A percentile compares a stretch with the other conserved stretches of the same genome.
These are phyloP conservation scores for Lentinula sp. DNA, from an alignment of 768 basidiomycete species.

Conservation along the genomic window DNA sequence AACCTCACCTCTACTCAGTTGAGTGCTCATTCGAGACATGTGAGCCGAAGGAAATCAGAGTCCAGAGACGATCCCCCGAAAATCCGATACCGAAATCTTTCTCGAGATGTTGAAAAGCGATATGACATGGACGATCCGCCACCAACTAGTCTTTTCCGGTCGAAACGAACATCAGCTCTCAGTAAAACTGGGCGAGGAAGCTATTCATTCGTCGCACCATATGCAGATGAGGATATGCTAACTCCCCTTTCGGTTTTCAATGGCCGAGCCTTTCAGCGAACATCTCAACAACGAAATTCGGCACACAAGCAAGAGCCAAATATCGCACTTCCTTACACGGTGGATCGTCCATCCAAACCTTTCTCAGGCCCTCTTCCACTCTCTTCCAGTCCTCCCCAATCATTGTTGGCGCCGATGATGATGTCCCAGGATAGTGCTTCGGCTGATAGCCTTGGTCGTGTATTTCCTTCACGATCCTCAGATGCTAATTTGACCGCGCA, in stretches of 20 bases:
- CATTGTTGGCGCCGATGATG: slow-evolving; percentile 7
- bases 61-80: slow-evolving; percentile 9
- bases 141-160: slow-evolving; percentile 21
- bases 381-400: slow-evolving; percentile 10
- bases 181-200: neutral
- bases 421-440: neutral
- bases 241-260: slow-evolving; percentile 13
- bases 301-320: slow-evolving; percentile 2
- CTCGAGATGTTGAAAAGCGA: slow-evolving; percentile 14
- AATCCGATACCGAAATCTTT: slow-evolving; percentile 11
- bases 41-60: slow-evolving; percentile 5
- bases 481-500: slow-evolving; percentile 11
- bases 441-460: slow-evolving; percentile 20
- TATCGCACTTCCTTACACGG: neutral
- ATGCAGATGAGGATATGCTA: slow-evolving; percentile 10
- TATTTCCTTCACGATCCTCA: slow-evolving; percentile 19
- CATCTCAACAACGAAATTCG: neutral
- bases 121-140: slow-evolving; percentile 34
- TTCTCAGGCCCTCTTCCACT: slow-evolving; percentile 10
- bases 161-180: neutral
- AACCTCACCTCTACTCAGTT: slow-evolving; percentile 6
- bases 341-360: slow-evolving; percentile 2
- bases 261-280: slow-evolving; percentile 8
- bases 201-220: neutral
- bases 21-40: slow-evolving; percentile 8